These are phyloP conservation scores for Keithomyces neogunnii DNA, from an alignment of 2,329 filamentous ascomycete genomes.

Conservation along the genomic window DNA sequence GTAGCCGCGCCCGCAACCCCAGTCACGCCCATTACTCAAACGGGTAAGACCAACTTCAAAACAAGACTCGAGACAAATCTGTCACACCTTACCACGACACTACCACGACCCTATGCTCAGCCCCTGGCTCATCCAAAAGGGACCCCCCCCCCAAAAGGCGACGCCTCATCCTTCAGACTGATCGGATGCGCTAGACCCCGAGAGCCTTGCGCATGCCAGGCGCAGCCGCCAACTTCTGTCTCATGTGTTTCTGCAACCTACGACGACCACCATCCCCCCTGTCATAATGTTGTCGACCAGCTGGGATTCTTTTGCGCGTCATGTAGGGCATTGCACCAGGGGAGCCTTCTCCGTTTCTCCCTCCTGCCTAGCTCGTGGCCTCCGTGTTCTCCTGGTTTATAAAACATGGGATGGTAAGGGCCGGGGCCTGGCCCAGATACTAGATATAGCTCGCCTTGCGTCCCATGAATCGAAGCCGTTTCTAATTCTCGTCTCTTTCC, in stretches of 20 bases:
- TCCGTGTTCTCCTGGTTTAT: slow-evolving; percentile 1
- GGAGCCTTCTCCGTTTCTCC: not conserved
- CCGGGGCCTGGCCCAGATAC: not conserved
- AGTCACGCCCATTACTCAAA: slow-evolving; percentile 6
- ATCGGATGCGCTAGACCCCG: slow-evolving; percentile 12
- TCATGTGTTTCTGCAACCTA: too few species aligned
- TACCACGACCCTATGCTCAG: too few species aligned
- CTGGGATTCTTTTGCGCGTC: not conserved
- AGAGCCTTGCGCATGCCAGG: not conserved
- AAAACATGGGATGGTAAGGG: slow-evolving; percentile 15
- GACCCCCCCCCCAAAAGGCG: slow-evolving; percentile 9
- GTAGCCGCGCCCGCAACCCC: not conserved
- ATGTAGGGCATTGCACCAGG: not conserved
- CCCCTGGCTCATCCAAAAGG: not conserved
- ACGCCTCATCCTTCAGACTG: not conserved
- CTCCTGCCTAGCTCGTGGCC: slow-evolving; percentile 1
- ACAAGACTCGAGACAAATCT: slow-evolving; percentile 26
- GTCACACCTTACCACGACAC: slow-evolving; percentile 18
- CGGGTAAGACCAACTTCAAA: slow-evolving; percentile 14
- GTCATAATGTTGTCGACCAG: too few species aligned
- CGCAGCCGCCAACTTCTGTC: slow-evolving; percentile 1
- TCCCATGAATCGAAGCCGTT: slow-evolving; percentile 1
- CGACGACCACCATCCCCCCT: not conserved
- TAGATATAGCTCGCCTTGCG: slow-evolving; percentile 12
- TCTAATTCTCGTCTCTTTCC: slow-evolving; percentile 6